Evolutionary conservation across 2,329 filamentous ascomycete genomes (phyloP).

Genomic region (Colletotrichum limetticola): DNA sequence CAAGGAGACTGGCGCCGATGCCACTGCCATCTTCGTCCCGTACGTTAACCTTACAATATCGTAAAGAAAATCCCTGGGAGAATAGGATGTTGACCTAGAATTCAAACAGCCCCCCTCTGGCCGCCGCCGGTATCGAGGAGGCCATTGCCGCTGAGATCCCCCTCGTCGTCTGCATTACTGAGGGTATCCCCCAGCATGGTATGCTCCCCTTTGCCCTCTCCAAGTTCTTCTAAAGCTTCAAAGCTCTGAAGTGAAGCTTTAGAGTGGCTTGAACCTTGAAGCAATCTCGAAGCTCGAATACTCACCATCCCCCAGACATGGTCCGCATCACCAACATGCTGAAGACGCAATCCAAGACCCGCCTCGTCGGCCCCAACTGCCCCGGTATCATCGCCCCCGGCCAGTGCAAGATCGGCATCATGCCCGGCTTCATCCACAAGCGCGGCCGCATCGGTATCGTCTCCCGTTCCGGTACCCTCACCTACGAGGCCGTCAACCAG

Average conservation of each 20-base stretch:
- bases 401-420: slow-evolving; percentile 99
- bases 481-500: slow-evolving; percentile 99
- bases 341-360: slow-evolving; percentile 97
- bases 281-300: not conserved
- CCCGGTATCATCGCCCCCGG: slow-evolving; percentile 94
- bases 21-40: slow-evolving; percentile 97
- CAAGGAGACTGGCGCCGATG: slow-evolving; percentile 89
- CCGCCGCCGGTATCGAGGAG: slow-evolving; percentile 96
- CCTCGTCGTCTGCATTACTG: slow-evolving; percentile 96
- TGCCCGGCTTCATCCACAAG: slow-evolving; percentile 99
- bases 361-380: slow-evolving; percentile 97
- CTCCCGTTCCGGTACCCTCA: slow-evolving; percentile 96
- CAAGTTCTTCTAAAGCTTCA: not conserved
- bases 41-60: slow-evolving; percentile 71
- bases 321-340: slow-evolving; percentile 98
- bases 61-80: not conserved
- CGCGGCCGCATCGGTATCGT: slow-evolving; percentile 98
- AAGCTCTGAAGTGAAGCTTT: not conserved
- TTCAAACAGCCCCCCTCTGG: slow-evolving; percentile 80
- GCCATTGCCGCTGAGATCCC: slow-evolving; percentile 93
- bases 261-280: not conserved
- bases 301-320: slow-evolving; percentile 75
- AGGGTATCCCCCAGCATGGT: slow-evolving; percentile 98
- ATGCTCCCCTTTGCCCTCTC: slow-evolving; percentile 46
- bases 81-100: not conserved